Evolutionary conservation across 2,329 filamentous ascomycete species (phyloP), one percentile per base, ranked within the genome.

Genomic region (Parastagonospora avenae): DNA sequence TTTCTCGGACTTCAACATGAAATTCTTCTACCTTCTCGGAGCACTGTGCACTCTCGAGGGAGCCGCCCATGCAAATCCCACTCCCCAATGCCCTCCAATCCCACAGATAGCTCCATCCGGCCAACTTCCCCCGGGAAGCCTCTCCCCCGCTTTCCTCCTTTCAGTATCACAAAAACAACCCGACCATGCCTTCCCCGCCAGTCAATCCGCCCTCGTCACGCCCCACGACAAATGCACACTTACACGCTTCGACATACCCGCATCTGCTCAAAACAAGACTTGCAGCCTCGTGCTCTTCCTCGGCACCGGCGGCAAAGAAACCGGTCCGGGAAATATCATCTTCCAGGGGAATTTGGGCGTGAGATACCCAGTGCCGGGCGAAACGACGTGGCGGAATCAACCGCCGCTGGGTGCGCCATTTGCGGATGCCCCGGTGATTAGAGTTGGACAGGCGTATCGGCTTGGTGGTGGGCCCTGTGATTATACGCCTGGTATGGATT

Each of bases 401-500:
- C 57, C 57, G 2, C 46, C 47, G 11, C 49, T 60, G 1, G 31
- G 27, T 24, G 43, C 54, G n/a, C 57, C 57, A 8, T 60, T 60
- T 29, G 46, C 43, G 10, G 57, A 60, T 46, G 54, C 57, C 12
- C 57, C 57, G 2, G 0, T 51, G 10, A 55, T 60, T 36, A 48
- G 53, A n/a, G 35, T 55, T 11, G 54, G 54, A n/a, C 51, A 57
- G 12, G 57, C 57, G 1, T 60, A 60, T 27, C 54, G 57, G 41
- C 51, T 60, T 15, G 57, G 57, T 31, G 57, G 57, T 12, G 57
- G 57, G 7, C 57, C 57, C 14, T 60, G 57, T 46, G 57, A 60
- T 30, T 60, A 50, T 48, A 52, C 11, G 11, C 38, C 44, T 31
- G 56, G 53, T 15, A 36, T 56, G 39, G 31, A 41, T 1, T 59